Evolutionary conservation across 768 basidiomycete genomes (phyloP).

Genomic region (Obba rivulosa): DNA sequence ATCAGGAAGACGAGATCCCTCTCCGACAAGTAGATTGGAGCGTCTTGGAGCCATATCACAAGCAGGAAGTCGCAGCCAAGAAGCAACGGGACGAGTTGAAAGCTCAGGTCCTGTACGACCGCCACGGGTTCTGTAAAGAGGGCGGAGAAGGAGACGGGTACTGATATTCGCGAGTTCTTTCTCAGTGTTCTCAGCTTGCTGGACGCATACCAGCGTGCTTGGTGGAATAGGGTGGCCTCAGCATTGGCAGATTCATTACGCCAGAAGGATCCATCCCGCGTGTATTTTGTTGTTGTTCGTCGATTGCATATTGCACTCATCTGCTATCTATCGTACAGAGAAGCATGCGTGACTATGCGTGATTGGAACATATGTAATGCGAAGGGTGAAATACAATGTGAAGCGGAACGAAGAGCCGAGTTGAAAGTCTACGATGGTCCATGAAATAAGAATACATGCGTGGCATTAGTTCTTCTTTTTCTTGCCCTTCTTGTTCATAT

Average conservation of each 20-base stretch:
- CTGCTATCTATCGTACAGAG: no score
- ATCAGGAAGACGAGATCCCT: slow-evolving; percentile 85
- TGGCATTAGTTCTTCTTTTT: slow-evolving; percentile 36
- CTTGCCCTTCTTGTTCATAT: slow-evolving; percentile 38
- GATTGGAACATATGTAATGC: slow-evolving; percentile 9
- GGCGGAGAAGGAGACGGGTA: slow-evolving; percentile 97
- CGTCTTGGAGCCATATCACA: slow-evolving; percentile 65
- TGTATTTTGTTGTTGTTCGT: slow-evolving; percentile 14
- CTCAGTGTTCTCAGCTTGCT: background rate
- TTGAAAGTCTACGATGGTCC: background rate
- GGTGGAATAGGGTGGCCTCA: slow-evolving; percentile 8
- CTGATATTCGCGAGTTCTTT: slow-evolving; percentile 30
- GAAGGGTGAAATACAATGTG: background rate
- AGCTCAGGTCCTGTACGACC: slow-evolving; percentile 74
- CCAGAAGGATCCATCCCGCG: slow-evolving; percentile 16
- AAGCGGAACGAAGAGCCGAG: background rate
- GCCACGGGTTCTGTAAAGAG: slow-evolving; percentile 90
- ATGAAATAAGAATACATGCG: background rate
- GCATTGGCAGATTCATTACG: slow-evolving; percentile 35
- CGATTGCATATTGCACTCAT: slow-evolving; percentile 1
- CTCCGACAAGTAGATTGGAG: slow-evolving; percentile 70
- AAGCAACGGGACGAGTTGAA: slow-evolving; percentile 80
- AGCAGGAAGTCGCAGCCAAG: slow-evolving; percentile 65
- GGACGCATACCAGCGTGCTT: background rate
- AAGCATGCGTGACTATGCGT: no score